These are phyloP conservation scores for Rhizopogon sp. DNA, from an alignment of 768 basidiomycete genomes.

Conservation along the genomic window DNA sequence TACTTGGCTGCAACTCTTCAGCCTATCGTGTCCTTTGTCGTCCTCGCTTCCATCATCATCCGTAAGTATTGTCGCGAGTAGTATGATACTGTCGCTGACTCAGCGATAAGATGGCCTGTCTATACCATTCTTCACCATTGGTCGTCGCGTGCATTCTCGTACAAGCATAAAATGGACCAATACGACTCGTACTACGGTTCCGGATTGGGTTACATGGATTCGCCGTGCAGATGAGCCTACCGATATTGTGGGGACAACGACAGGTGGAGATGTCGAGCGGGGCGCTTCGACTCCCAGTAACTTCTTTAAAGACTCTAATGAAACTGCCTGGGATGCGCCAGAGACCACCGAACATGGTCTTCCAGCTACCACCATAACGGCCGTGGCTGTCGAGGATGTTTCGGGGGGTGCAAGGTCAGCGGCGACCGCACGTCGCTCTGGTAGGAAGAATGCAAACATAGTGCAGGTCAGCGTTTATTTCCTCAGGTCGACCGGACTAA, in stretches of 20 bases:
- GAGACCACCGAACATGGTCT: neutral
- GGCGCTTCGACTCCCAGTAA: constrained; percentile 7
- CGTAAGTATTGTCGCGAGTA: constrained; percentile 43
- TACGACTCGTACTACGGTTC: constrained; percentile 20
- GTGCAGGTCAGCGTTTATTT: constrained; percentile 17
- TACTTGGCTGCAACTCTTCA: constrained; percentile 67
- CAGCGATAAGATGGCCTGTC: constrained; percentile 53
- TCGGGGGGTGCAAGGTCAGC: neutral
- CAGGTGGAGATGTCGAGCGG: constrained; percentile 15
- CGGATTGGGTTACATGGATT: constrained; percentile 43
- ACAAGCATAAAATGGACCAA: constrained; percentile 41
- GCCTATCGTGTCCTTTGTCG: constrained; percentile 84
- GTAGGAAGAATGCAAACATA: neutral
- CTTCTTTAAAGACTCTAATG: neutral
- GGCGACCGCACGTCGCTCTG: neutral
- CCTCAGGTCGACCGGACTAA: neutral
- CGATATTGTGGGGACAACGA: neutral
- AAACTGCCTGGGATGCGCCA: neutral
- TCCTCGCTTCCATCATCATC: constrained; percentile 79
- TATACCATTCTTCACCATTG: constrained; percentile 60
- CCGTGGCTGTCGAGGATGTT: neutral
- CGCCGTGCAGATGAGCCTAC: constrained; percentile 18
- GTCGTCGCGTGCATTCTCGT: constrained; percentile 40
- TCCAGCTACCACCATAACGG: neutral
- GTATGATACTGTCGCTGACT: neutral